Evolutionary conservation across 2,329 filamentous ascomycete genomes (phyloP).

Genomic region (Diaporthe ampelina): DNA sequence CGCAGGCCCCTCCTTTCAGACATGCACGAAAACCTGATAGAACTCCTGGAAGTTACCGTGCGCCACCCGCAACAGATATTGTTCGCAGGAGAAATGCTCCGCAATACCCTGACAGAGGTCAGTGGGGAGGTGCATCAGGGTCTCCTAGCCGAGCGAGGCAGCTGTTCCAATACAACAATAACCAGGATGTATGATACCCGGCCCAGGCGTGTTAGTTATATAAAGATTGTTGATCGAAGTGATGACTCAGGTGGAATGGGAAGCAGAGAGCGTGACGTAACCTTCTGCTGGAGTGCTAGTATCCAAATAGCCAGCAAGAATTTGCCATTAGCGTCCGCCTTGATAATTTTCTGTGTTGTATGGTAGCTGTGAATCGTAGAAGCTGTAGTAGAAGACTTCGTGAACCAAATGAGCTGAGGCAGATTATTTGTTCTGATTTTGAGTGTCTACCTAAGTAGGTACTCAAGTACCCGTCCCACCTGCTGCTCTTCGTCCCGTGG

Average conservation of each 20-base stretch:
- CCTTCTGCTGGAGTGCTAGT: too few relatives aligned
- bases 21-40: not conserved
- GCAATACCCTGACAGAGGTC: not conserved
- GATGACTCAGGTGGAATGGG: too few relatives aligned
- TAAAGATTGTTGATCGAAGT: not conserved
- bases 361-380: not conserved
- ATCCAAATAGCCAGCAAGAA: not conserved
- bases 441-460: too few relatives aligned
- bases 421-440: too few relatives aligned
- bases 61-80: not conserved
- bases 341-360: not conserved
- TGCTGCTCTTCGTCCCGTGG: too few relatives aligned
- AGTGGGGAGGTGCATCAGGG: not conserved
- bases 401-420: too few relatives aligned
- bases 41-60: not conserved
- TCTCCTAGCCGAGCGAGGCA: not conserved
- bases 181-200: not conserved
- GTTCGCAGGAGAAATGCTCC: not conserved
- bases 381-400: not conserved
- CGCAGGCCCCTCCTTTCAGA: not conserved
- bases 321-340: not conserved
- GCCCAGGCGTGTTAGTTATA: not conserved
- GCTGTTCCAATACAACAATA: not conserved
- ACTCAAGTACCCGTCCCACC: too few relatives aligned
- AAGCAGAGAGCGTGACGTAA: not conserved